A percentile compares a stretch with the other conserved stretches of the same genome.
Evolutionary conservation across 2,329 filamentous ascomycete genomes (phyloP).

Genomic region (Lecanicillium sp.): DNA sequence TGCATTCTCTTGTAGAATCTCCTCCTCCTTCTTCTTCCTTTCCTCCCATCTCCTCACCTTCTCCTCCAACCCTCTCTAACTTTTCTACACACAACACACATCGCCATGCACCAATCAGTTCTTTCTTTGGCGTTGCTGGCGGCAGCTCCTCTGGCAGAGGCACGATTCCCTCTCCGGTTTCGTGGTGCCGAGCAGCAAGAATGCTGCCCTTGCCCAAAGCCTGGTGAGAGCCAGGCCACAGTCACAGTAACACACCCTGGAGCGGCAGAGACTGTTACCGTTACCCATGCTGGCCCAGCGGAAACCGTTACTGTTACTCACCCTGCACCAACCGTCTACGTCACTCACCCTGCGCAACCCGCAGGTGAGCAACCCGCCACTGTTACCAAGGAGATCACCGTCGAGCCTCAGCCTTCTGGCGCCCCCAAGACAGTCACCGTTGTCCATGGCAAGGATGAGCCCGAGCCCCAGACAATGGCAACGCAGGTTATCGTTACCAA

Average conservation of each 20-base stretch:
- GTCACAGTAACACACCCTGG: constrained; percentile 16
- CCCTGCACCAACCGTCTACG: constrained; percentile 14
- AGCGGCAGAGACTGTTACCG: constrained; percentile 3
- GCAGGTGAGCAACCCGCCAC: constrained; percentile 7
- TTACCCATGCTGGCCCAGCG: constrained; percentile 4
- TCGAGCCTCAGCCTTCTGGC: constrained; percentile 6
- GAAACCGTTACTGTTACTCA: constrained; percentile 6
- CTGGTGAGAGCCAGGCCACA: constrained; percentile 8
- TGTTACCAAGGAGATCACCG: constrained; percentile 13
- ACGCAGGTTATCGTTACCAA: constrained; percentile 11
- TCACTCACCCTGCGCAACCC: constrained; percentile 10
- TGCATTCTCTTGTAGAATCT: no score
- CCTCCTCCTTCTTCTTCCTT: no score
- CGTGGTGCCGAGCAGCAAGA: constrained; percentile 14
- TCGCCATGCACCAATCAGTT: constrained; percentile 16
- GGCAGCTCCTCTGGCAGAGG: constrained; percentile 17
- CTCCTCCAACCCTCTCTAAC: no score
- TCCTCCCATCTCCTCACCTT: no score
- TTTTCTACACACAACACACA: no score
- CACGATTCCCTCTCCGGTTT: constrained; percentile 15
- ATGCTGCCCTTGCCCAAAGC: constrained; percentile 21
- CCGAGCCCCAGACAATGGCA: neutral
- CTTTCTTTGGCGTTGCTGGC: constrained; percentile 18
- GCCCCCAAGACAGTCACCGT: constrained; percentile 8
- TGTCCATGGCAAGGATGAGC: neutral